A percentile compares a stretch with the other conserved stretches of the same genome.
These are phyloP conservation scores for Leucosporidium yakuticum DNA, from an alignment of 768 basidiomycete species.

Conservation along the genomic window DNA sequence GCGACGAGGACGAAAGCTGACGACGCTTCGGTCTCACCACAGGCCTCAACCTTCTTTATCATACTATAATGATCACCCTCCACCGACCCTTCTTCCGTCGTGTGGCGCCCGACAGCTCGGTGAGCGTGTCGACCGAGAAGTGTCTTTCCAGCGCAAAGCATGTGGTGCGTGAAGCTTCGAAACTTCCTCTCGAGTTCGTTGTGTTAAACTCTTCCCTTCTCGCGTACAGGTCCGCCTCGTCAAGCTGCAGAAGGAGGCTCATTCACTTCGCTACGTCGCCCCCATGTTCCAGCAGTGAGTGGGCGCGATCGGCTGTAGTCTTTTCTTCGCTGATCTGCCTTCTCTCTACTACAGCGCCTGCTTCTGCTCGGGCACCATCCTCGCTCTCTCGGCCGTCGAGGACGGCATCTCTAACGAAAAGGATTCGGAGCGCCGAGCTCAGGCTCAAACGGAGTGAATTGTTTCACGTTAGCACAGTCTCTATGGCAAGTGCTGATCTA, in stretches of 20 bases:
- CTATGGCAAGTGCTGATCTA: too few relatives aligned
- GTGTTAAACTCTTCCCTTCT: too few relatives aligned
- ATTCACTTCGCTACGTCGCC: conserved; percentile 4
- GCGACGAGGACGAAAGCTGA: too few relatives aligned
- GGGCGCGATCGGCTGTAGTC: neutral
- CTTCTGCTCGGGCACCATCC: conserved; percentile 30
- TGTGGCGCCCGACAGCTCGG: neutral
- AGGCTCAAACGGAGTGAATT: conserved; percentile 26
- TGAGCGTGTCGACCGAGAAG: conserved; percentile 29
- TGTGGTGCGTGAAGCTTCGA: conserved; percentile 5
- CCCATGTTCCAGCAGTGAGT: conserved; percentile 26
- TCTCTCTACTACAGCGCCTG: conserved; percentile 7
- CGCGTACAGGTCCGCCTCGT: conserved; percentile 3
- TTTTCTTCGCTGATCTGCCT: neutral
- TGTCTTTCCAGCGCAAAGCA: conserved; percentile 20
- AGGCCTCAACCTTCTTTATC: conserved; percentile 7
- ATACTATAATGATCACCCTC: conserved; percentile 14
- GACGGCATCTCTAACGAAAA: conserved; percentile 17
- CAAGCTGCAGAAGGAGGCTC: conserved; percentile 17
- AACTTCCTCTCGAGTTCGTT: too few relatives aligned
- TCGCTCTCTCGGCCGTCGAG: conserved; percentile 31
- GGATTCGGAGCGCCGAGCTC: conserved; percentile 15
- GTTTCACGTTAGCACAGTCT: too few relatives aligned
- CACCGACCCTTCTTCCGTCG: conserved; percentile 34
- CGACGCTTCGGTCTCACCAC: neutral